These are phyloP conservation scores for Oryza rufipogon DNA, from an alignment of 176 grass and related monocot species.

Conservation along the genomic window DNA sequence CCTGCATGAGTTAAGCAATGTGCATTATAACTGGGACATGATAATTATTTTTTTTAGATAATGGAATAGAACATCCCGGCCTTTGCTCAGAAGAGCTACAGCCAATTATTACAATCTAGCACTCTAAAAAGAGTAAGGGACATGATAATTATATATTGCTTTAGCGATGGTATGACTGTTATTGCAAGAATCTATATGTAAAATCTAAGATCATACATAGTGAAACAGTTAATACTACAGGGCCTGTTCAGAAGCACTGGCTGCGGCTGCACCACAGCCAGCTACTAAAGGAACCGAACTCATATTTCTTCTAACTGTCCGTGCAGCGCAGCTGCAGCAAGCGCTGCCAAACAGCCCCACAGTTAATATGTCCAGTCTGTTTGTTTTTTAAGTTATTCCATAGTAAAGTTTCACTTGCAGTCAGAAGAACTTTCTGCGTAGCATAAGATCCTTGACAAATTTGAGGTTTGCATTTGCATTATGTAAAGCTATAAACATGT, in stretches of 20 bases:
- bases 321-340: no score
- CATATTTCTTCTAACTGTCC: no score
- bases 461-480: neutral
- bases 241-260: no score
- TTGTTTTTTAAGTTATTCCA: neutral
- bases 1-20: conserved; percentile 43
- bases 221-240: neutral
- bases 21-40: neutral
- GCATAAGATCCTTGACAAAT: neutral
- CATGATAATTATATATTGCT: neutral
- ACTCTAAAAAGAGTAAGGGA: neutral
- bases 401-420: neutral
- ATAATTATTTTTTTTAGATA: neutral
- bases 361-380: neutral
- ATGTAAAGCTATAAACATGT: neutral
- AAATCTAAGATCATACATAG: neutral
- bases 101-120: no score
- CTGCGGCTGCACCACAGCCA: no score
- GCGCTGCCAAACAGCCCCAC: no score
- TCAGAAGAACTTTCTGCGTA: neutral
- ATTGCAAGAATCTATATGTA: neutral
- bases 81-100: no score
- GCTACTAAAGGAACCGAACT: no score
- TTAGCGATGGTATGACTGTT: neutral
- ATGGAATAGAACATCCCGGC: no score